Conservation (phyloP, 768 basidiomycete genomes). For the Rhodotorula diobovata region DNA sequence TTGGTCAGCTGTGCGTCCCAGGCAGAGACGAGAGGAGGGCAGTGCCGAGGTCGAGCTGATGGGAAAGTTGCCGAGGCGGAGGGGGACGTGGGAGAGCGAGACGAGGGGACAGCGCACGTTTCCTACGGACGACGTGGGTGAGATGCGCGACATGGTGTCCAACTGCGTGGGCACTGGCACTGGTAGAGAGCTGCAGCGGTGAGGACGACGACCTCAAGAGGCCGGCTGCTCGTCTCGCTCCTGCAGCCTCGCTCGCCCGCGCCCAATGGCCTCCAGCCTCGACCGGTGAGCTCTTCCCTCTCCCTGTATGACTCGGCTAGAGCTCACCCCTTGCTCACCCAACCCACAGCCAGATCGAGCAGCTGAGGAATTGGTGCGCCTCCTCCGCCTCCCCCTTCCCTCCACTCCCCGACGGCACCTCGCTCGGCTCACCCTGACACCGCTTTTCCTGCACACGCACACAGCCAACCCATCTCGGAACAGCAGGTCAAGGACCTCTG, state of each 20-base stretch:
- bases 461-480: slow-evolving; percentile 84
- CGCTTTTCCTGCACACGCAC: no score
- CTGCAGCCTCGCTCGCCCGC: not conserved
- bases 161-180: not conserved
- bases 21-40: not conserved
- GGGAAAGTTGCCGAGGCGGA: not conserved
- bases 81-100: not conserved
- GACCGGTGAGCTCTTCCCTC: slow-evolving; percentile 5
- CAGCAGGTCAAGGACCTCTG: slow-evolving; percentile 92
- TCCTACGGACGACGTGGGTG: slow-evolving; percentile 17
- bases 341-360: slow-evolving; percentile 82
- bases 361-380: slow-evolving; percentile 64
- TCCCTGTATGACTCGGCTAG: not conserved
- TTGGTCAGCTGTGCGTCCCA: not conserved
- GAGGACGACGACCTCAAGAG: not conserved
- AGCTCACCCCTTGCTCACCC: not conserved
- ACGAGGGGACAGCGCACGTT: slow-evolving; percentile 10
- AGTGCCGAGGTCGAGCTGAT: not conserved
- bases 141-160: slow-evolving; percentile 17
- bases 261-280: slow-evolving; percentile 22
- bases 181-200: not conserved
- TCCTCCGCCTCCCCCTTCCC: not conserved
- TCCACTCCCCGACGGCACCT: not conserved
- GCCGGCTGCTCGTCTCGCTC: no score
- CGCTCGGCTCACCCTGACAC: no score